Evolutionary conservation across 495 filamentous ascomycete species (phyloP), one percentile per base, ranked within the genome.

Genomic region (Echria macrotheca): DNA sequence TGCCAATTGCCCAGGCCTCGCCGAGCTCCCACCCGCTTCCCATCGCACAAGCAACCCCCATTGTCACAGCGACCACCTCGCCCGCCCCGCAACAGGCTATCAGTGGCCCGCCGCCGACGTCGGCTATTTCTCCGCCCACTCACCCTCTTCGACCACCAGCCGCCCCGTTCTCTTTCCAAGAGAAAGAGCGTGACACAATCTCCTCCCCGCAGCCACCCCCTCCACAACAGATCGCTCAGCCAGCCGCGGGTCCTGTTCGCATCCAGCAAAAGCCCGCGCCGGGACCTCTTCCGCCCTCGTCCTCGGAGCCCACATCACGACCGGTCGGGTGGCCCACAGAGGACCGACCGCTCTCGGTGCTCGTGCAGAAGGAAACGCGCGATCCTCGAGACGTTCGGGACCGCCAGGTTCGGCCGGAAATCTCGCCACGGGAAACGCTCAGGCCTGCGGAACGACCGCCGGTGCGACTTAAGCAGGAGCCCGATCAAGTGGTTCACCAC

Each of bases 391-490:
- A 61, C 52, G 53, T 52, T 10, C 59, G 66, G 3, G 49, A 65
- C 19, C 64, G 69, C 4, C 56, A 58, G 14, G 40, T 44, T 29
- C 56, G 50, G 49, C 49, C 50, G 50, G 62, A 59, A 25, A 50
- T 52, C 25, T 47, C 28, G 47, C 60, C 47, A 26, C 57, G 60
- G 39, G 61, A 68, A 29, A 60, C 68, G n/a, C 51, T 56, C 33
- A 52, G 57, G 32, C 63, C 56, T 10, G 50, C 50, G 11, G 55
- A 66, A 44, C 55, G 60, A 41, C 47, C 56, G 31, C 62, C 57
- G 15, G 37, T 67, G 39, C 67, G 66, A 14, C 65, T 72, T 32
- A 74, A 74, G 54, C 70, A 72, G 49, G 73, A 76, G 45, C 69
- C 64, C 1, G 71, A 74, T 25, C 52, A n/a, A n/a, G n/a, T n/a